phyloP scores from a whole-genome alignment of 345 rosid genomes.

The Jatropha curcas region DNA sequence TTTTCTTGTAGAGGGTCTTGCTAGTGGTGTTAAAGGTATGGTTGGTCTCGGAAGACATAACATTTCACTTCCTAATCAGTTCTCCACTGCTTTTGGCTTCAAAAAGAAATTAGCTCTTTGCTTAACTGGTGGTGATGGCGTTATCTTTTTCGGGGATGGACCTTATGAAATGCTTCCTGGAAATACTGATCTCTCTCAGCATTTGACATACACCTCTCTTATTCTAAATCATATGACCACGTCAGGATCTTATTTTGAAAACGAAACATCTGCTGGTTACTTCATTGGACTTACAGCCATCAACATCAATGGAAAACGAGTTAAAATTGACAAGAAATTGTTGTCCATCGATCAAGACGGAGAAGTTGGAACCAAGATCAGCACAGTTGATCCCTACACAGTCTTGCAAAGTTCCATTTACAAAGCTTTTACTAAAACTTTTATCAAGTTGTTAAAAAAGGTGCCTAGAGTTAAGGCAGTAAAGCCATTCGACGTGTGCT shows the following conservation, averaged over 20 bases:
- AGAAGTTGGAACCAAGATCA: slow-evolving; percentile 25
- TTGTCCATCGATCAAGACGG: slow-evolving; percentile 13
- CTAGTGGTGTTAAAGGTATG: slow-evolving; percentile 22
- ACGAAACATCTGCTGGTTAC: slow-evolving; percentile 6
- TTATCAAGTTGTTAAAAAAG: neutral
- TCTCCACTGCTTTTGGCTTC: slow-evolving; percentile 14
- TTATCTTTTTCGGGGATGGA: slow-evolving; percentile 9
- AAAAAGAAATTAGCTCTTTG: slow-evolving; percentile 17
- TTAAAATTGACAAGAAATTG: slow-evolving; percentile 2
- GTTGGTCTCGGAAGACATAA: slow-evolving; percentile 21
- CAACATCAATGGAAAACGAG: slow-evolving; percentile 1
- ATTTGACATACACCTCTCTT: slow-evolving; percentile 14
- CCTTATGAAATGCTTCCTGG: neutral
- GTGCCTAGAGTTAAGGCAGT: slow-evolving; percentile 7
- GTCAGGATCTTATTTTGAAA: neutral
- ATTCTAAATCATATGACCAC: slow-evolving; percentile 11
- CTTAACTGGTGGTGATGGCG: slow-evolving; percentile 12
- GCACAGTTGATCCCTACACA: slow-evolving; percentile 24
- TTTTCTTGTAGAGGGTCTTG: slow-evolving; percentile 4
- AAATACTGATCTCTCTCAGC: neutral
- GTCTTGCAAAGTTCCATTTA: slow-evolving; percentile 18
- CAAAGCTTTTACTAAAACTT: slow-evolving; percentile 7
- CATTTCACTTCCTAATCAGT: slow-evolving; percentile 20
- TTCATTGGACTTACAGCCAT: slow-evolving; percentile 20
- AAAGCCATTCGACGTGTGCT: slow-evolving; percentile 17